Base-by-base conservation (phyloP, 345 rosid genomes). In the Dovyalis caffra region DNA sequence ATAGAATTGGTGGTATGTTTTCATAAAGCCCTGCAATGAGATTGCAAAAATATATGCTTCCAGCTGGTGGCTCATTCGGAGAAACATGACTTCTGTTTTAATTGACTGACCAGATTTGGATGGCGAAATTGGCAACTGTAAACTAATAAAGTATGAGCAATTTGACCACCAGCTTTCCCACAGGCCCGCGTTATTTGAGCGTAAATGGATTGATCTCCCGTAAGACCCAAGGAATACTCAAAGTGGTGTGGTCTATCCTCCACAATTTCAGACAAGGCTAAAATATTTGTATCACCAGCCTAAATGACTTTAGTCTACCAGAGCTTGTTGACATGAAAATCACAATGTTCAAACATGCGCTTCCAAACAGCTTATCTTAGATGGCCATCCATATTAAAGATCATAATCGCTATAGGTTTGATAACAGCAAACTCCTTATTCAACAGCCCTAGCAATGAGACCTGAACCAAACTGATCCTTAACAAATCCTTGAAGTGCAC, bases 181-280 rank as follows among this genome's bases (percentile, higher is more conserved):
- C 92, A 95, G 33, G 99, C 99, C 99, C 99, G 91, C 72, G 97
- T 97, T 72, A 97, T 92, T 78, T 97, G 92, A 81, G 99, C 99
- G 89, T 97, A 95, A 72, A 95, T 86, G 67, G 95, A 97, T 80
- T 90, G 92, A 84, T 95, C 99, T 75, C 91, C 95, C 34, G 92
- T 84, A 74, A 90, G 95, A 79, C 97, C 99, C 99, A 95, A 91
- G 81, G 91, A 95, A 83, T 92, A 95, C 83, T 95, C 99, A 86
- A 95, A 95, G 63, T 97, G 91, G 78, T 92, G 99, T 15, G 94
- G 99, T 80, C 97, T 92, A 83, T 89, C 92, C 83, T 94, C 91
- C 86, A 92, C 99, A 83, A 95, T 95, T 89, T 95, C 97, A 79
- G 92, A 97, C 73, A 95, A 80, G 73, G 97, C 97, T 64, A 94